These are phyloP conservation scores for Opeltia flavorubescens DNA, from an alignment of 495 filamentous ascomycete species.

Conservation along the genomic window DNA sequence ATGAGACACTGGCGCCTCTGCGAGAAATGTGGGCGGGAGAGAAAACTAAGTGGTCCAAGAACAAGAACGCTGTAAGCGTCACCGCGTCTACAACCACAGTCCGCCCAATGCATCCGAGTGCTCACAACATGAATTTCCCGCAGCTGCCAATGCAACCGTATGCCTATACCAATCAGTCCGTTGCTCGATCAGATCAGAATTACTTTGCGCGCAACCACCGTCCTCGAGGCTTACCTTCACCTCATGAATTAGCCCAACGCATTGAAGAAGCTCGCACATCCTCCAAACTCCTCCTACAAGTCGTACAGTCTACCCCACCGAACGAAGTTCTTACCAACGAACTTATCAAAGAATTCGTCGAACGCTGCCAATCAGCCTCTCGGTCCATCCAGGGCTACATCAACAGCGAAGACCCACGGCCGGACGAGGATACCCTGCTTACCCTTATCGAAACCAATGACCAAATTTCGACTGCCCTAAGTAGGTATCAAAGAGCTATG, in stretches of 20 bases:
- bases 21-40: constrained; percentile 84
- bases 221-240: constrained; percentile 45
- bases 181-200: constrained; percentile 19
- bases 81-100: constrained; percentile 11
- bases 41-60: constrained; percentile 44
- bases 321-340: constrained; percentile 67
- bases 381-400: constrained; percentile 76
- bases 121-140: no score
- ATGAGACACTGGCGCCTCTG: constrained; percentile 53
- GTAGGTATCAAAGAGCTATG: constrained; percentile 67
- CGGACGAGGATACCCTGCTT: constrained; percentile 85
- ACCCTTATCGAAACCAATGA: constrained; percentile 93
- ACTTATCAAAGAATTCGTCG: constrained; percentile 79
- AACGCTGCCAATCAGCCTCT: constrained; percentile 69
- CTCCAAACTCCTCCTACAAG: constrained; percentile 78
- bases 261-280: constrained; percentile 83
- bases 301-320: constrained; percentile 68
- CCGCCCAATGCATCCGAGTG: no score
- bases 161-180: no score
- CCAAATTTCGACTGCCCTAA: constrained; percentile 61
- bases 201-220: constrained; percentile 30
- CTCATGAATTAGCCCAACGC: constrained; percentile 67
- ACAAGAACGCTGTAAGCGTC: not conserved
- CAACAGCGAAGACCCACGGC: constrained; percentile 55
- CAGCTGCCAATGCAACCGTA: no score